Percentiles rank a stretch among this genome's conserved stretches.
These are phyloP conservation scores for Venustampulla echinocandica DNA, from an alignment of 495 filamentous ascomycete genomes.

Conservation along the genomic window DNA sequence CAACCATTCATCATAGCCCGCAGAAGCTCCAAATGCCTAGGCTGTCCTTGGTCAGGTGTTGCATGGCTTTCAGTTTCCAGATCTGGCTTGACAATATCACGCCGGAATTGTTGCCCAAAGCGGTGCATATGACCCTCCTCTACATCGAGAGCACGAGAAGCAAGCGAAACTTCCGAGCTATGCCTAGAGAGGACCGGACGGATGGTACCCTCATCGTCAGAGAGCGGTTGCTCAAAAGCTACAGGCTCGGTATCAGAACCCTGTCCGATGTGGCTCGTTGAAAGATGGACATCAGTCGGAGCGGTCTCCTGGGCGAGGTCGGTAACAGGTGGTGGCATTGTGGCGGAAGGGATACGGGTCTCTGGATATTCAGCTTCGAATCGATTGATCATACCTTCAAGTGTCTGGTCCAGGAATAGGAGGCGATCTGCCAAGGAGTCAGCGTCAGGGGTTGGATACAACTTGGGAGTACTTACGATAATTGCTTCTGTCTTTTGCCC, in stretches of 20 bases:
- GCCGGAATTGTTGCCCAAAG: conserved; percentile 70
- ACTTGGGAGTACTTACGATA: conserved; percentile 54
- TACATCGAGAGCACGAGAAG: conserved; percentile 66
- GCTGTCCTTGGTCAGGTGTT: conserved; percentile 38
- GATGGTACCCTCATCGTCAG: conserved; percentile 29
- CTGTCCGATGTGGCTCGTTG: conserved; percentile 26
- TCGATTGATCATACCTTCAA: conserved; percentile 82
- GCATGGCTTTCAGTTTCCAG: conserved; percentile 31
- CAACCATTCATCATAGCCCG: conserved; percentile 56
- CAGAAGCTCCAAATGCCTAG: conserved; percentile 49
- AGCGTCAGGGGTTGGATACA: conserved; percentile 16
- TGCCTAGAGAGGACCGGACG: conserved; percentile 51
- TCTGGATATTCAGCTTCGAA: conserved; percentile 97
- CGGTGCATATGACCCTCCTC: conserved; percentile 89
- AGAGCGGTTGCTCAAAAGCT: conserved; percentile 25
- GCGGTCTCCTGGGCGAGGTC: conserved; percentile 15
- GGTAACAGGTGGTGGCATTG: conserved; percentile 15
- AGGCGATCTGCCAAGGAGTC: conserved; percentile 53
- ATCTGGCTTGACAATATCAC: conserved; percentile 51
- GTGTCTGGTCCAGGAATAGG: conserved; percentile 80
- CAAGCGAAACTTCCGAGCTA: conserved; percentile 70
- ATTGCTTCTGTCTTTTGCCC: conserved; percentile 49
- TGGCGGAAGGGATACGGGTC: conserved; percentile 45
- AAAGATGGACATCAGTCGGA: conserved; percentile 33
- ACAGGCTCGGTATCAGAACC: conserved; percentile 33